Evolutionary conservation across 2,329 filamentous ascomycete genomes (phyloP).

Genomic region (Coniella vitis): DNA sequence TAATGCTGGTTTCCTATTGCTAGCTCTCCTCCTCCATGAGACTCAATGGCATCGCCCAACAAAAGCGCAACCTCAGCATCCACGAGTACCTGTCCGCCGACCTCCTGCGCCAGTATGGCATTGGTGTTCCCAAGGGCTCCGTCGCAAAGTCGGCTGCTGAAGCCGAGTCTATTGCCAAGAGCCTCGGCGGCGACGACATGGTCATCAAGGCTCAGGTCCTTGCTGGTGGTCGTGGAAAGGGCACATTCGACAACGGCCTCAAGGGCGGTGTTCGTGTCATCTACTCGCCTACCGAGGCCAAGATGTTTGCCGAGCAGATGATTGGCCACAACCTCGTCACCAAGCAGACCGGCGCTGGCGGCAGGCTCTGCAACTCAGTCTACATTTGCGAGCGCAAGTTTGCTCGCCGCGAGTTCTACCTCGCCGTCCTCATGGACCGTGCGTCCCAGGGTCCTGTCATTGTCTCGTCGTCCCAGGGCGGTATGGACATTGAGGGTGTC

Average conservation of each 20-base stretch:
- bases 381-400: constrained; percentile 99
- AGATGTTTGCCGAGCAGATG: constrained; percentile 99
- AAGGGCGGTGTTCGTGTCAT: constrained; percentile 98
- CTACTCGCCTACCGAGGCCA: constrained; percentile 93
- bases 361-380: constrained; percentile 92
- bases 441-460: constrained; percentile 86
- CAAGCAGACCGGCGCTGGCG: constrained; percentile 93
- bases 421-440: constrained; percentile 97
- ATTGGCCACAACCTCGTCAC: constrained; percentile 99
- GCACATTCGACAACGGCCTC: constrained; percentile 94
- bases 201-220: constrained; percentile 99
- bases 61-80: constrained; percentile 85
- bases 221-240: constrained; percentile 95
- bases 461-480: constrained; percentile 94
- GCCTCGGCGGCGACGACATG: constrained; percentile 91
- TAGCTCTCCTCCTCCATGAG: constrained; percentile 43
- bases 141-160: constrained; percentile 79
- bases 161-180: constrained; percentile 85
- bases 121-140: constrained; percentile 84
- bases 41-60: constrained; percentile 62
- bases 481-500: constrained; percentile 98
- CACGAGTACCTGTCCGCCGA: constrained; percentile 97
- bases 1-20: constrained; percentile 23
- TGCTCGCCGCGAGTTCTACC: constrained; percentile 96
- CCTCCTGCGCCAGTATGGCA: constrained; percentile 88